Evolutionary conservation across 306 rosid species (phyloP).

Genomic region (Macrotyloma uniflorum): DNA sequence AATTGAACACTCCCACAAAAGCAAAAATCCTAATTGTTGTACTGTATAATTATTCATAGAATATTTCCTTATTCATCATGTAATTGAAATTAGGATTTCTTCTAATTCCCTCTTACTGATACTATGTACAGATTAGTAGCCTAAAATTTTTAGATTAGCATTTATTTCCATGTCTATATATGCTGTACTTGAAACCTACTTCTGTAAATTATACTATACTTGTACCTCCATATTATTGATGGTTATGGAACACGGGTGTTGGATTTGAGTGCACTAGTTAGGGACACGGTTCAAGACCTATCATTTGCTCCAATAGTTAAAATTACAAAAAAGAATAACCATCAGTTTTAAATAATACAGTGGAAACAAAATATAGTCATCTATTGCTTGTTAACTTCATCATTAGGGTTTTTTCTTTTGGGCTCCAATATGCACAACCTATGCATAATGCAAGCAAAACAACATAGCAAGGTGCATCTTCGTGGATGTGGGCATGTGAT

Average conservation of each 20-base stretch:
- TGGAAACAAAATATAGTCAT: neutral
- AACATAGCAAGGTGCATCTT: slow-evolving; percentile 12
- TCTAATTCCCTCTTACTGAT: neutral
- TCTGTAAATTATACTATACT: neutral
- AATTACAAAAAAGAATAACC: neutral
- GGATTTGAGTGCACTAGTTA: neutral
- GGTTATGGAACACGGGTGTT: no score
- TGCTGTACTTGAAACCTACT: neutral
- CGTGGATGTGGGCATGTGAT: neutral
- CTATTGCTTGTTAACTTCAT: slow-evolving; percentile 14
- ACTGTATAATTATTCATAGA: neutral
- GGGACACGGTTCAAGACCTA: neutral
- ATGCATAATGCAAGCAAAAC: slow-evolving; percentile 1
- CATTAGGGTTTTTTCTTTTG: neutral
- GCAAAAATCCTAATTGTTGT: neutral
- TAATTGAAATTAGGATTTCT: neutral
- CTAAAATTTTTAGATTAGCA: no score
- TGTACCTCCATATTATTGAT: no score
- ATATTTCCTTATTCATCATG: neutral
- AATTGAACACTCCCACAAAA: neutral
- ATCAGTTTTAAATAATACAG: neutral
- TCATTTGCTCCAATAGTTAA: neutral
- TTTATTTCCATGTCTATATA: neutral
- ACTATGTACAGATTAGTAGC: neutral
- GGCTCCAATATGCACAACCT: neutral